Evolutionary conservation across 371 early-diverging fungal genomes (phyloP).

Genomic region (Blastocladiella emersonii): DNA sequence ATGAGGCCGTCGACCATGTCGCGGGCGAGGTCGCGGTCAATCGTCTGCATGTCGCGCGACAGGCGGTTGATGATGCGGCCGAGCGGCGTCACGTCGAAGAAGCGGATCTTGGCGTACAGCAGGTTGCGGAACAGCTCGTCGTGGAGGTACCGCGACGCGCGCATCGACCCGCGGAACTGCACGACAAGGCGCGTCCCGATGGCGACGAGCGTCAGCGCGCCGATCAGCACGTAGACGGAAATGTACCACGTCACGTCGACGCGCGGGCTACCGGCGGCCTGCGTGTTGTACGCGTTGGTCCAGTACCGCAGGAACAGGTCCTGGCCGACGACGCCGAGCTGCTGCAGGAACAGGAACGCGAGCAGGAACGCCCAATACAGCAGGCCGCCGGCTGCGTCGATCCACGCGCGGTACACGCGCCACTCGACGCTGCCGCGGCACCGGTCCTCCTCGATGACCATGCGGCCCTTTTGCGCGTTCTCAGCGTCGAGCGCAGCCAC

Average conservation of each 20-base stretch:
- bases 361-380: not conserved
- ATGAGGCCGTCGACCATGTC: not conserved
- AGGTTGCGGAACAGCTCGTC: conserved; percentile 17
- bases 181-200: not conserved
- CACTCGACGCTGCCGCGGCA: not conserved
- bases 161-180: conserved; percentile 1
- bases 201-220: not conserved
- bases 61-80: conserved; percentile 62
- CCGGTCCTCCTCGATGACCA: conserved; percentile 4
- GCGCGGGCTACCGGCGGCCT: not conserved
- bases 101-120: conserved; percentile 55
- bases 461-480: not conserved
- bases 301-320: not conserved
- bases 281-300: not conserved
- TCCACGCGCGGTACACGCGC: conserved; percentile 3
- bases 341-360: conserved; percentile 10
- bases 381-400: conserved; percentile 1
- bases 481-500: not conserved
- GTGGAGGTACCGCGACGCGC: not conserved
- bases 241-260: not conserved
- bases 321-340: conserved; percentile 11
- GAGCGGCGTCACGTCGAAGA: conserved; percentile 75
- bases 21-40: conserved; percentile 23
- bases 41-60: conserved; percentile 54
- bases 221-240: not conserved